Percentiles rank a stretch among this genome's conserved stretches.
Evolutionary conservation across 495 filamentous ascomycete genomes (phyloP).

Genomic region (Penicillium tannophilum): DNA sequence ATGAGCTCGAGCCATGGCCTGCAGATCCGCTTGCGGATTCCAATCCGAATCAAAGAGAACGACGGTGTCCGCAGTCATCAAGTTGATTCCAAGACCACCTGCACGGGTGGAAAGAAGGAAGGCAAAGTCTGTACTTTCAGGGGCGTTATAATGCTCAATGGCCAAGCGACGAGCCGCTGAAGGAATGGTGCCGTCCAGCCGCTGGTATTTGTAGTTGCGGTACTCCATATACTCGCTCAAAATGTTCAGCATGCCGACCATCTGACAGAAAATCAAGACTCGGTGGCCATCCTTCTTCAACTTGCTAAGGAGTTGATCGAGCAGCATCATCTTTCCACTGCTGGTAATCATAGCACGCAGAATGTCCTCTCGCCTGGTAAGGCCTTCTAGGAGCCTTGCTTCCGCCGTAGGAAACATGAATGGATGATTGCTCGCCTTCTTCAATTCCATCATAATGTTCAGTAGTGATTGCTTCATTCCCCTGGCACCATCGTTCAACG

Average conservation of each 20-base stretch:
- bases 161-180: constrained; percentile 81
- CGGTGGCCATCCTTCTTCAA: constrained; percentile 89
- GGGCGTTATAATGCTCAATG: constrained; percentile 97
- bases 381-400: constrained; percentile 77
- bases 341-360: constrained; percentile 89
- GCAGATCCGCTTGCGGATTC: constrained; percentile 98
- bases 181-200: constrained; percentile 92
- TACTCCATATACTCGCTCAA: constrained; percentile 88
- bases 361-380: constrained; percentile 78
- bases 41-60: constrained; percentile 98
- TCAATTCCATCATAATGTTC: constrained; percentile 99
- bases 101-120: constrained; percentile 95
- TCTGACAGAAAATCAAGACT: constrained; percentile 97
- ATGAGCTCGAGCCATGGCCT: constrained; percentile 97
- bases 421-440: constrained; percentile 98
- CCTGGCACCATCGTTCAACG: constrained; percentile 82
- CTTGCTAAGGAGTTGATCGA: constrained; percentile 90
- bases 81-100: constrained; percentile 94
- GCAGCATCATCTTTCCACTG: constrained; percentile 98
- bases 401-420: constrained; percentile 97
- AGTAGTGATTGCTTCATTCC: constrained; percentile 92
- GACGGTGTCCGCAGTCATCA: constrained; percentile 98
- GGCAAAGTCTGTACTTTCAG: constrained; percentile 90
- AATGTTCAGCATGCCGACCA: constrained; percentile 99
- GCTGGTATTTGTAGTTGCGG: constrained; percentile 88